Evolutionary conservation across 148 eudicot genomes (phyloP), one percentile per base, ranked within the genome.

Genomic region (Chenopodium formosanum): DNA sequence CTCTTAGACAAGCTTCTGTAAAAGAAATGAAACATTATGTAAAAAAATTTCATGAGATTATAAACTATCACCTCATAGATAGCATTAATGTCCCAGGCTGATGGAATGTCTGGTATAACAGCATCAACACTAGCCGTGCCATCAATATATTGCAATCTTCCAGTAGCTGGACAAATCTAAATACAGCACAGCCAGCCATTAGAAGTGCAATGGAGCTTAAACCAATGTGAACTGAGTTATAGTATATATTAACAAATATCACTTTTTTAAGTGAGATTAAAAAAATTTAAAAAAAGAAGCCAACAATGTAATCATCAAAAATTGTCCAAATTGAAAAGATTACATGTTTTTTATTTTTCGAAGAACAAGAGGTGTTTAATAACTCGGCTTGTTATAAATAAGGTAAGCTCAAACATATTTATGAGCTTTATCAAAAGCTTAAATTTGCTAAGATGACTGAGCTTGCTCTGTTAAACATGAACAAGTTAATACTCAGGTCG

Each of bases 101-200:
- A 87, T 78, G 93, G 90, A 82, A 92, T 86, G 82, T 96, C 91
- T 47, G 91, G 90, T 80, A 89, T 75, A 74, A 91, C 80, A 84
- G 86, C 90, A 87, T 96, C 97, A 82, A 96, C 87, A 82, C 88
- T 85, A 25, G 91, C 91, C 73, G 95, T 90, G 70, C 94, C 89
- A 88, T 96, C 99, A 79, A 83, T 75, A 77, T 89, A 83, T 84
- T 94, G 97, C 88, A 96, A 78, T 85, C 90, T 94, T 82, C 97
- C 97, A 78, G 95, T 88, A 80, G 84, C 85, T 76, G 77, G 76
- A 81, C 92, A 92, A 82, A 91, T 80, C 99, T 96, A 84, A 29
- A 87, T 22, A 75, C 70, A 89, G 60, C 37, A 25, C 14, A 79
- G 17, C 66, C 64, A 22, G 40, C 50, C 14, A 82, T 60, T 34